Evolutionary conservation across 768 basidiomycete genomes (phyloP).

Genomic region (Strobilomyces confusus): DNA sequence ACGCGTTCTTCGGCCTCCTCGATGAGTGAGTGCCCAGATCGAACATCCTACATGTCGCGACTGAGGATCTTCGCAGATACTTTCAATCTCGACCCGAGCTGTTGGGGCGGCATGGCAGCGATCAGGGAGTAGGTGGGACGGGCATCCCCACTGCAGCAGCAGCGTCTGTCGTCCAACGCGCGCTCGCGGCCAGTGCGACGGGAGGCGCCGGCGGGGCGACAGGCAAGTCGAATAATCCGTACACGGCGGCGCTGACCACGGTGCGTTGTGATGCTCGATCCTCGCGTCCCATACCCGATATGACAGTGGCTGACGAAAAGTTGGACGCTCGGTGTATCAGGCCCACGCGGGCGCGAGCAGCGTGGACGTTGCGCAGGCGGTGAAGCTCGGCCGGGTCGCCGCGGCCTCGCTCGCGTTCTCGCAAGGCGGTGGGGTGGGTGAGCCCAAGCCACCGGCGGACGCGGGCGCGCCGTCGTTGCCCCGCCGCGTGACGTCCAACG

Average conservation of each 20-base stretch:
- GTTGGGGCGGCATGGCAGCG: constrained; percentile 32
- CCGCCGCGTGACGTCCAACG: background rate
- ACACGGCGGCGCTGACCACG: constrained; percentile 18
- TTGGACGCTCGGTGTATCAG: too few relatives aligned
- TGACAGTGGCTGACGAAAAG: too few relatives aligned
- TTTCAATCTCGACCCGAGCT: constrained; percentile 71
- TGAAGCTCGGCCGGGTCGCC: constrained; percentile 47
- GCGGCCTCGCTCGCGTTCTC: constrained; percentile 52
- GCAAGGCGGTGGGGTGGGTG: background rate
- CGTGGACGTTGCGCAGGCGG: constrained; percentile 38
- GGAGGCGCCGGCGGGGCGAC: background rate
- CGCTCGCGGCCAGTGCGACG: constrained; percentile 38
- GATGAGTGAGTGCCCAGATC: constrained; percentile 55
- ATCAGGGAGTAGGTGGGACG: constrained; percentile 14
- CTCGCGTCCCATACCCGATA: background rate
- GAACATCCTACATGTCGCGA: background rate
- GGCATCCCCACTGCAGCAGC: constrained; percentile 27
- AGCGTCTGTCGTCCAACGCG: constrained; percentile 43
- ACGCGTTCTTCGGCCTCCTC: constrained; percentile 75
- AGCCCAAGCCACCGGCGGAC: background rate
- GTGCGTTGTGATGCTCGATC: constrained; percentile 26
- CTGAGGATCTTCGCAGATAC: constrained; percentile 50
- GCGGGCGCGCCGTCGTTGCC: background rate
- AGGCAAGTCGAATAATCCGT: constrained; percentile 33
- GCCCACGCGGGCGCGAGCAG: constrained; percentile 12